Percentiles rank a stretch among this genome's conserved stretches.
Conservation (phyloP, 371 early-diverging fungal species). For the Circinella umbellata region DNA sequence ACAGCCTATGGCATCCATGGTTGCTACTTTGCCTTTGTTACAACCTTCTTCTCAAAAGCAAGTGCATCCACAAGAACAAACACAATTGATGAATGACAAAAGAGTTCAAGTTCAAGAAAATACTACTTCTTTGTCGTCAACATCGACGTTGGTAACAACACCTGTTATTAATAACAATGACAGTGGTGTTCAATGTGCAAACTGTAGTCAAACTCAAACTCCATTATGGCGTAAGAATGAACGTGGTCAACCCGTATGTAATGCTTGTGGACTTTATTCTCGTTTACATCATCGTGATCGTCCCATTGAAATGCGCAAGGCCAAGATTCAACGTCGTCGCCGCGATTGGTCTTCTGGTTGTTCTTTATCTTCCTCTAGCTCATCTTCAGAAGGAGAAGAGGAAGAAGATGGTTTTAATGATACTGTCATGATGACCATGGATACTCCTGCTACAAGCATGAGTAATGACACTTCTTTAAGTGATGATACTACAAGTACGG, state of each 20-base stretch:
- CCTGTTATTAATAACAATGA: background rate
- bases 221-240: constrained; percentile 89
- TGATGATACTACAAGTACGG: background rate
- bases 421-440: no score
- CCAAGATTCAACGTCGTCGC: constrained; percentile 68
- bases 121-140: background rate
- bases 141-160: no score
- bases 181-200: constrained; percentile 57
- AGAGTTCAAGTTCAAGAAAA: background rate
- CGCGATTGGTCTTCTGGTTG: constrained; percentile 52
- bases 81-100: constrained; percentile 6
- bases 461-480: no score
- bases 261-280: constrained; percentile 91
- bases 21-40: constrained; percentile 17
- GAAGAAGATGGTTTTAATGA: constrained; percentile 1
- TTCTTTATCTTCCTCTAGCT: background rate
- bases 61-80: background rate
- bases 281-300: constrained; percentile 76
- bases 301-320: constrained; percentile 67
- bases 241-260: constrained; percentile 84
- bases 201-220: constrained; percentile 85
- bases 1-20: constrained; percentile 18
- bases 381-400: constrained; percentile 10
- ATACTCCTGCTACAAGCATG: no score
- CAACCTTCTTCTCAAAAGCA: constrained; percentile 11